These are phyloP conservation scores for Barnettozyma populi DNA, from an alignment of 805 yeast species.

Conservation along the genomic window DNA sequence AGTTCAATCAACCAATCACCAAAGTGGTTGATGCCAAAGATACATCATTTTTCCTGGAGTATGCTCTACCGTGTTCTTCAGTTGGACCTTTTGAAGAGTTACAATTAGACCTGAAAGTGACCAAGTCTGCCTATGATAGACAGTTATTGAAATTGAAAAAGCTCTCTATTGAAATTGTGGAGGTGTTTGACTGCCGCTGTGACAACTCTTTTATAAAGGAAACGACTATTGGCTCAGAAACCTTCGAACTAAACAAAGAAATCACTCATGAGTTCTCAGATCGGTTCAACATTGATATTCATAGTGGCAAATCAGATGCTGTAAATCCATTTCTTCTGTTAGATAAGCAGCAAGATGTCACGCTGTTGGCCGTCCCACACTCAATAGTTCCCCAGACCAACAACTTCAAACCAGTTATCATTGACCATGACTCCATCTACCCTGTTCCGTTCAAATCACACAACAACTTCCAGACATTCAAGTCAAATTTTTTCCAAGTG, in stretches of 20 bases:
- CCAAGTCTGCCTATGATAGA: slow-evolving; percentile 25
- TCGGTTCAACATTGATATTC: slow-evolving; percentile 27
- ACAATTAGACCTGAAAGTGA: slow-evolving; percentile 32
- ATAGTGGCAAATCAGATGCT: slow-evolving; percentile 11
- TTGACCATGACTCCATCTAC: slow-evolving; percentile 16
- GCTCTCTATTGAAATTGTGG: slow-evolving; percentile 44
- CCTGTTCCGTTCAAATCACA: slow-evolving; percentile 35
- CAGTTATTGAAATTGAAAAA: slow-evolving; percentile 35
- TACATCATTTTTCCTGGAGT: slow-evolving; percentile 40
- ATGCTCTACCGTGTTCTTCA: slow-evolving; percentile 44
- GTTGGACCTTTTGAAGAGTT: slow-evolving; percentile 55
- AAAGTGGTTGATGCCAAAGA: slow-evolving; percentile 43
- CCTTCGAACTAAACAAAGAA: slow-evolving; percentile 9
- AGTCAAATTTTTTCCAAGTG: slow-evolving; percentile 46
- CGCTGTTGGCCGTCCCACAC: slow-evolving; percentile 21
- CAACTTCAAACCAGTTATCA: slow-evolving; percentile 27
- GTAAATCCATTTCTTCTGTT: slow-evolving; percentile 23
- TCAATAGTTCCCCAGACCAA: slow-evolving; percentile 18
- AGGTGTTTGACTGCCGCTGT: slow-evolving; percentile 39
- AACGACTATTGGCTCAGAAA: slow-evolving; percentile 29
- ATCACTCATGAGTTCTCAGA: slow-evolving; percentile 11
- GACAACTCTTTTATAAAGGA: slow-evolving; percentile 42
- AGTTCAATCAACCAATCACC: slow-evolving; percentile 47
- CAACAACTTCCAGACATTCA: slow-evolving; percentile 39
- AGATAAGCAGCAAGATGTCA: slow-evolving; percentile 29